Evolutionary conservation across 73 alveolate species (phyloP), one percentile per base, ranked within the genome.

Genomic region (Paramecium caudatum): DNA sequence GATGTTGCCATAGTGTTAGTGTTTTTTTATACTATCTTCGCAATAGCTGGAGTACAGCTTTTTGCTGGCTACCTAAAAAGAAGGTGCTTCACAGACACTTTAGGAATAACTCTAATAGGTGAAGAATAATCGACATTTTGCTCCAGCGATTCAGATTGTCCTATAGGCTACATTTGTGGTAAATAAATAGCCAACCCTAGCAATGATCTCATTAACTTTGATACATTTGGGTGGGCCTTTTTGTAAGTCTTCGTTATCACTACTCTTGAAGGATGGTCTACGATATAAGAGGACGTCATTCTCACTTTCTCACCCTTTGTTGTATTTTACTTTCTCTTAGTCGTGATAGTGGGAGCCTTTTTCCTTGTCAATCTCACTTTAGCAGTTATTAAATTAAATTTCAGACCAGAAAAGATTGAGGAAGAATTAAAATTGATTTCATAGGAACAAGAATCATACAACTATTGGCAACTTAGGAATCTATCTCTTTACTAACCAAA

Each of bases 181-280:
- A 85, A 96, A 91, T 93, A 94, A 9, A 85, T 49, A 50, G 37
- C 65, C 5, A 97, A 94, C 82, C 99, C 99, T 33, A 70, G 95
- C 63, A 45, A 84, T 23, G 98, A 96, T 3, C 90, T 94, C 0
- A 91, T 95, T n/a, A 92, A 55, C 65, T 97, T 97, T 85, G 99
- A 97, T 88, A 96, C 95, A 47, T 81, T 94, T 80, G 90, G 95
- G 47, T 83, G 80, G 62, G 96, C 98, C 13, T 83, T 96, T 46
- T 91, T 97, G 4, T 91, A 95, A 45, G 92, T 97, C 32, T 97
- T 96, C 82, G 94, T 94, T 23, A 91, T 96, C 68, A 95, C 91
- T 8, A 96, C 98, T 25, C 90, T 93, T 43, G 99, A 97, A 94
- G 99, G 99, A 10, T 97, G 99, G 99, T 90, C 98, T 21, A 15